Base-by-base conservation (phyloP, 192 early-diverging fungal genomes). In the Funneliformis mosseae region DNA sequence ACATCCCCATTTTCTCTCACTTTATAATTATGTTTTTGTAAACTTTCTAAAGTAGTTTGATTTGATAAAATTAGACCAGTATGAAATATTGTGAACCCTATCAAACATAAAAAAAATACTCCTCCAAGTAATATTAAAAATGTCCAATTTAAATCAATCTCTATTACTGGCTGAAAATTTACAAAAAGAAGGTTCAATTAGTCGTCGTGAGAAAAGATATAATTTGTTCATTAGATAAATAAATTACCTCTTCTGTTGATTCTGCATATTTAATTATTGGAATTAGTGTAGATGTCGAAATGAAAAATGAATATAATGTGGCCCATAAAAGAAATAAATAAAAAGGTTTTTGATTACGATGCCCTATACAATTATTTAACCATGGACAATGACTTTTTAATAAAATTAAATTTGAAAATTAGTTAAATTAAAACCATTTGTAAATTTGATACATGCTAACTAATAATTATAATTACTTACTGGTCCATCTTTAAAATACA, bases 401-500 rank as follows among this genome's bases (percentile, higher is more conserved):
- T 11, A 79, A 18, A 25, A 48, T 41, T 25, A 28, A 48, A 28
- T 3, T 45, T 50, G 39, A n/a, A 45, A 16, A 21, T 68, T 70
- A 59, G 4, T 27, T 42, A 0, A 27, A 61, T 62, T 50, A 62
- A 55, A 18, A 7, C 1, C 46, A 14, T 59, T 63, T 33, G 33
- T 33, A 69, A 46, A 50, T 25, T 8, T 48, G 11, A 1, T 55
- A 5, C 28, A 62, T 33, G 6, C 18, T 27, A 39, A 18, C 5
- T 8, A 16, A 48, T 23, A 42, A 77, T 18, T 27, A 33, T 45
- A 38, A 33, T 48, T 16, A 77, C 84, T 77, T 81, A 85, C 84
- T 86, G 85, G 59, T 86, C 85, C 85, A 86, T 86, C 33, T 86
- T 86, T 67, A 83, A 80, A 71, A 84, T 78, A 78, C 85, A 86